Base-by-base conservation (phyloP, 345 rosid species). In the Eucalyptus virginea region DNA sequence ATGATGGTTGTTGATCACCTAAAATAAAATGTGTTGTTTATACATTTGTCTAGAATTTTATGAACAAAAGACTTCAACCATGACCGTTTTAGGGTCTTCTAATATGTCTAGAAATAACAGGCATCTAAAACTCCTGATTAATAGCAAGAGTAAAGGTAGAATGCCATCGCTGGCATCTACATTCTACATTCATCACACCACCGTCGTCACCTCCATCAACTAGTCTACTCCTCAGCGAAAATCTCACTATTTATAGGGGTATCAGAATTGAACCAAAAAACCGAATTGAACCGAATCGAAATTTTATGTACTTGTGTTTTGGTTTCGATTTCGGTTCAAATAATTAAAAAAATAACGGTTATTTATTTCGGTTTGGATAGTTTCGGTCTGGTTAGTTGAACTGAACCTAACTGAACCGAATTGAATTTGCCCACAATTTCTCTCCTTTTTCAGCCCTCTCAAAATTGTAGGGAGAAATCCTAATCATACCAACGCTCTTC, bases 211-310 rank as follows among this genome's bases (percentile, higher is more conserved):
- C 45, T 6, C 15, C 28, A 19, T 13, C 44, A 37, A 72, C 81
- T 10, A 19, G 28, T 19, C 81, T 72, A 19, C 42, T 72, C 81
- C 45, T 19, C 81, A 2, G 6, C 1, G 15, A 26, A 37, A 4
- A 37, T 19, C 45, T 37, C 40, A 72, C 28, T 72, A 72, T 42
- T 72, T 11, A 6, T 26, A 21, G 58, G 24, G 5, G 11, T 3
- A 2, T 52, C 1, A 52, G 26, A 52, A 52, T 0, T 0, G 56
- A 52, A 52, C 56, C 2, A 4, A 19, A 52, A 52, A 52, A 8
- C 2, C 10, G 2, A 52, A 52, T 52, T 4, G 5, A 52, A 52
- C 11, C 11, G 0, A 52, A 52, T 19, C 26, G 0, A 52, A 52
- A 1, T 52, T 52, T 8, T 2, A 4, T 21, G 26, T 11, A 52